Base-by-base conservation (phyloP, 345 rosid genomes). In the Bruguiera gymnorhiza region DNA sequence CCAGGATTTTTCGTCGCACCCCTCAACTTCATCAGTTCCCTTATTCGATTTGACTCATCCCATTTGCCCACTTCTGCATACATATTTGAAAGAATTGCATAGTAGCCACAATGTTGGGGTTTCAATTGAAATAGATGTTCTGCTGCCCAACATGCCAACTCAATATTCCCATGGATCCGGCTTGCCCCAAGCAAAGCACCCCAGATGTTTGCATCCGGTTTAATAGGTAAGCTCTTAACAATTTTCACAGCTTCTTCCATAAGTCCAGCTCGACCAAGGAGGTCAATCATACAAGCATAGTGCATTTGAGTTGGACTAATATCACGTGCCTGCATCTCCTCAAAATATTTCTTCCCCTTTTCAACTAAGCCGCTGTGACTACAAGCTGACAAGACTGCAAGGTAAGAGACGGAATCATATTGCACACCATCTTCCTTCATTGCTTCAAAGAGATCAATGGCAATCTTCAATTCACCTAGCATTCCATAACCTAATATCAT, bases 401-500 rank as follows among this genome's bases (percentile, higher is more conserved):
- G 60, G 18, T 56, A 56, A 8, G 60, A 56, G 6, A 56, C 30
- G 5, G 60, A 56, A 56, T 56, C 60, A 10, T 56, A 56, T 24
- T 15, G 26, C 18, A 56, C 30, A 56, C 30, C 16, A 15, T 56
- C 60, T 10, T 56, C 60, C 60, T 23, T 56, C 60, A 24, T 56
- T 1, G 60, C 30, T 56, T 24, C 60, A 56, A 24, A 56, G 30
- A 56, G 60, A 56, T 56, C 29, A 27, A 56, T 56, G 30, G 60
- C 30, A 56, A 56, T 27, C 60, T 56, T 24, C 30, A 56, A 56
- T 15, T 56, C 60, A 56, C 60, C 60, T 13, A 56, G 29, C 60
- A 56, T 56, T 56, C 60, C 60, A 56, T 56, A 56, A 56, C 60
- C 60, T 56, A 56, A 56, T 23, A 56, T 56, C 60, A 56, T 56